Percentiles rank a stretch among this genome's conserved stretches.
phyloP scores from a whole-genome alignment of 1,284 basidiomycete genomes.

The Ganoderma boninense region DNA sequence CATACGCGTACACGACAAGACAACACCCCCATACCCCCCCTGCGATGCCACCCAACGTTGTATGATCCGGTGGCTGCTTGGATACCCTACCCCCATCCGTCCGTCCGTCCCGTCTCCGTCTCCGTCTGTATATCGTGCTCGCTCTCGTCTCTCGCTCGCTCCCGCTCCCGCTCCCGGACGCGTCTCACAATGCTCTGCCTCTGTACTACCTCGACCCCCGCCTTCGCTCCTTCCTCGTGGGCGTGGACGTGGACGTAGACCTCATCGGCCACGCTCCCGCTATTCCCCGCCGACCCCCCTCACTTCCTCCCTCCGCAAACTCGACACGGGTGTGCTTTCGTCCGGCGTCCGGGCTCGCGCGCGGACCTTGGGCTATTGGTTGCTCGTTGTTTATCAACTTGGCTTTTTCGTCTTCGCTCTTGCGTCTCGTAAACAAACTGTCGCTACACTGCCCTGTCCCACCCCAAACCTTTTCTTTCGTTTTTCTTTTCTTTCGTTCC shows the following conservation, averaged over 20 bases:
- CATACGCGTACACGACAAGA: constrained; percentile 25
- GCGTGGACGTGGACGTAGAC: neutral
- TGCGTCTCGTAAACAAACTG: constrained; percentile 16
- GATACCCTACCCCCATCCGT: constrained; percentile 37
- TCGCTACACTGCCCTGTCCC: constrained; percentile 14
- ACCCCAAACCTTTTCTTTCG: constrained; percentile 16
- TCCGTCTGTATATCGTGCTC: constrained; percentile 35
- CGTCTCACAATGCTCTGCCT: constrained; percentile 28
- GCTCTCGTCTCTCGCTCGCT: constrained; percentile 17
- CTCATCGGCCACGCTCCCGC: constrained; percentile 1
- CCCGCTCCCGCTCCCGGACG: constrained; percentile 14
- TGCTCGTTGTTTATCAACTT: constrained; percentile 60
- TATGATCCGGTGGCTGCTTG: constrained; percentile 35
- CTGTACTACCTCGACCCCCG: constrained; percentile 26
- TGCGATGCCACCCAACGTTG: constrained; percentile 31
- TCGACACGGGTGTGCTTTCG: constrained; percentile 18
- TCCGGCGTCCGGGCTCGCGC: constrained; percentile 23
- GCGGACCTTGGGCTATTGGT: constrained; percentile 68
- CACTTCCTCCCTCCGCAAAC: no score
- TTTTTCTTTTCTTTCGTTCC: constrained; percentile 14
- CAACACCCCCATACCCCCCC: constrained; percentile 26
- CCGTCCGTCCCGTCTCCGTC: neutral
- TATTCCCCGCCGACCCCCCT: no score
- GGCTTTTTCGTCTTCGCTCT: constrained; percentile 31
- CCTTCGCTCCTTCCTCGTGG: neutral